phyloP scores from a whole-genome alignment of 2,329 filamentous ascomycete species.

The Aspergillus pseudonomiae region DNA sequence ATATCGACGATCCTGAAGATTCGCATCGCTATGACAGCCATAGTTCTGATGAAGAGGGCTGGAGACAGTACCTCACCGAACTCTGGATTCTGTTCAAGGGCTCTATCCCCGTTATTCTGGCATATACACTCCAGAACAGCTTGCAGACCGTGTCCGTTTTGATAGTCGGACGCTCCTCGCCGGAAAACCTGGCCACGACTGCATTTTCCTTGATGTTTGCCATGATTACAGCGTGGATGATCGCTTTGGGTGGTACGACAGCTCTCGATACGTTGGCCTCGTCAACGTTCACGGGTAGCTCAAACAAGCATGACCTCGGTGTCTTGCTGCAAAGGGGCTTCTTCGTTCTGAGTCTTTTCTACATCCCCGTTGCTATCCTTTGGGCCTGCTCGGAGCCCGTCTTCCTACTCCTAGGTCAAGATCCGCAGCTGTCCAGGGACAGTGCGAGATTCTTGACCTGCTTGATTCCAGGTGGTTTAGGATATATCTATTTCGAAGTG shows the following conservation, averaged over 20 bases:
- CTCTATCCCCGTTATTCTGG: slow-evolving; percentile 77
- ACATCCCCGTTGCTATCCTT: slow-evolving; percentile 70
- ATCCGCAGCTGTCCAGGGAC: slow-evolving; percentile 73
- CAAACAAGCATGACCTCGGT: slow-evolving; percentile 76
- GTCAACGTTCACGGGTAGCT: slow-evolving; percentile 78
- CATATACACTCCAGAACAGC: slow-evolving; percentile 83
- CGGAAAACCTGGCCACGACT: slow-evolving; percentile 77
- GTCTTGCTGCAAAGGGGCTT: slow-evolving; percentile 77
- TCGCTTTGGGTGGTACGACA: slow-evolving; percentile 82
- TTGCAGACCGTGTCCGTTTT: slow-evolving; percentile 81
- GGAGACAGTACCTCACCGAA: slow-evolving; percentile 52
- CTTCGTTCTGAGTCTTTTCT: slow-evolving; percentile 71
- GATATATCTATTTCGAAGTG: slow-evolving; percentile 84
- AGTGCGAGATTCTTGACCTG: slow-evolving; percentile 73
- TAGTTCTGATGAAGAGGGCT: slow-evolving; percentile 40
- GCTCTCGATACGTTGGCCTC: slow-evolving; percentile 84
- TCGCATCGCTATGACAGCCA: slow-evolving; percentile 37
- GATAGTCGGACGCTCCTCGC: slow-evolving; percentile 76
- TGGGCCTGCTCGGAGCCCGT: slow-evolving; percentile 77
- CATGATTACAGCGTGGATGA: slow-evolving; percentile 84
- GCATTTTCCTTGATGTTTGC: slow-evolving; percentile 95
- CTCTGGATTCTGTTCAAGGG: slow-evolving; percentile 69
- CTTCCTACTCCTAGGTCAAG: slow-evolving; percentile 75
- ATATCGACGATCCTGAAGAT: slow-evolving; percentile 9
- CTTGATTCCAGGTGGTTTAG: slow-evolving; percentile 77